Percentiles rank a stretch among this genome's conserved stretches.
Evolutionary conservation across 768 basidiomycete species (phyloP).

Genomic region (Daedaleopsis nitida): DNA sequence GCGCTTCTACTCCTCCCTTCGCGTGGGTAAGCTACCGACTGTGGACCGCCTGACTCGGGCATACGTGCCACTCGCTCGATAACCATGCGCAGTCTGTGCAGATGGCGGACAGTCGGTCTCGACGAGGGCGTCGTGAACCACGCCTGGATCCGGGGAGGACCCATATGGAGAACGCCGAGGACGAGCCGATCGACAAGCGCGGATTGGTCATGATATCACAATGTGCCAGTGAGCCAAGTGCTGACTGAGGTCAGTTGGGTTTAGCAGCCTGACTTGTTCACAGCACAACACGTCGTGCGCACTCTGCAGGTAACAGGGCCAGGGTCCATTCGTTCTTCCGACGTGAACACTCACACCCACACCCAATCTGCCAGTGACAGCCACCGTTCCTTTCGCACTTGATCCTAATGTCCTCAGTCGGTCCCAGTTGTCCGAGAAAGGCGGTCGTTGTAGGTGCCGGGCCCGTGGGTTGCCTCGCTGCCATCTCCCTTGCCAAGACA

Average conservation of each 20-base stretch:
- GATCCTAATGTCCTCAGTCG: constrained; percentile 8
- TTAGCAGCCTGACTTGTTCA: background rate
- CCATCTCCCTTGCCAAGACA: constrained; percentile 79
- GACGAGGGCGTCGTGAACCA: background rate
- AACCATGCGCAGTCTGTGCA: background rate
- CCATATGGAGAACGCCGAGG: constrained; percentile 17
- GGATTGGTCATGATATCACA: background rate
- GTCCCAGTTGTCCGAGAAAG: constrained; percentile 33
- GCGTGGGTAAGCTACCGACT: background rate
- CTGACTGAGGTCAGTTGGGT: background rate
- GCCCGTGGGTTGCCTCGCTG: constrained; percentile 92
- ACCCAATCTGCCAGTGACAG: background rate
- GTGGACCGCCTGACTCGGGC: background rate
- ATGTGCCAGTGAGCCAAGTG: too few relatives aligned
- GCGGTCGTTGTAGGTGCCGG: constrained; percentile 85
- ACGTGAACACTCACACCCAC: background rate
- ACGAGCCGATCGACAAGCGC: constrained; percentile 7
- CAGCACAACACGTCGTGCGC: background rate
- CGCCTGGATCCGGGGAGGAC: constrained; percentile 11
- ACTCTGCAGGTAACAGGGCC: background rate
- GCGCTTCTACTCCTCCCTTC: too few relatives aligned
- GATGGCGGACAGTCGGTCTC: background rate
- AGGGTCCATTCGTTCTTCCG: background rate
- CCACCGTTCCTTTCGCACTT: constrained; percentile 2
- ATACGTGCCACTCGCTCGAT: background rate